Conservation (phyloP, 2,329 filamentous ascomycete species). For the Ophiostoma tasmaniense region DNA sequence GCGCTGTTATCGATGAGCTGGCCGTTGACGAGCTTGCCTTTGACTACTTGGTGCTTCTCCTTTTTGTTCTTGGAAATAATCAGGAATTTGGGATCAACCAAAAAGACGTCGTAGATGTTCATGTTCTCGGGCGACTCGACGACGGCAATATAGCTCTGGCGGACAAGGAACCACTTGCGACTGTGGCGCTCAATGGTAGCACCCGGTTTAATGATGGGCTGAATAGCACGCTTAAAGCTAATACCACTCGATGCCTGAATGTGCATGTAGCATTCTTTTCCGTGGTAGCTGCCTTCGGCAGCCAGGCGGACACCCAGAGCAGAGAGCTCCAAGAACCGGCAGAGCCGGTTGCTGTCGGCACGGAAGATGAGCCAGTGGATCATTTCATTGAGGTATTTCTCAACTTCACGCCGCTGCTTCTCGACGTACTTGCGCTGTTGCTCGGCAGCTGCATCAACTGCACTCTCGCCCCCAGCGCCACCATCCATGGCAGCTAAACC, state of each 20-base stretch:
- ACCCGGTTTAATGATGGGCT: slow-evolving; percentile 67
- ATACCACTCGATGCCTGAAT: slow-evolving; percentile 87
- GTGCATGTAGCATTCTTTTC: slow-evolving; percentile 89
- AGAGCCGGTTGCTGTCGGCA: slow-evolving; percentile 88
- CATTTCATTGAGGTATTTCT: slow-evolving; percentile 86
- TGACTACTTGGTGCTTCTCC: slow-evolving; percentile 34
- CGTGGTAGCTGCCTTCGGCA: slow-evolving; percentile 92
- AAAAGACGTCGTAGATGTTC: slow-evolving; percentile 96
- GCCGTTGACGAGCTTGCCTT: slow-evolving; percentile 45
- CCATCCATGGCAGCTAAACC: slow-evolving; percentile 40
- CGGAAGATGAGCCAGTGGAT: slow-evolving; percentile 96
- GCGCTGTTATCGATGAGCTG: slow-evolving; percentile 29
- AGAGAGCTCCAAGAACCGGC: slow-evolving; percentile 91
- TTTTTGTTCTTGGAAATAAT: slow-evolving; percentile 65
- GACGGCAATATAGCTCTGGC: slow-evolving; percentile 94
- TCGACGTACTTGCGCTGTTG: slow-evolving; percentile 62
- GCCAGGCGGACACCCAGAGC: slow-evolving; percentile 88
- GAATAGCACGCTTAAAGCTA: slow-evolving; percentile 49
- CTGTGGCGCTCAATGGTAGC: slow-evolving; percentile 75
- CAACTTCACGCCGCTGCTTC: slow-evolving; percentile 73
- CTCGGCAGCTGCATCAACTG: slow-evolving; percentile 45
- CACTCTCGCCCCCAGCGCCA: slow-evolving; percentile 32
- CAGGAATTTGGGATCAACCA: slow-evolving; percentile 84
- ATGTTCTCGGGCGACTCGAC: slow-evolving; percentile 98
- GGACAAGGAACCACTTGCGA: slow-evolving; percentile 96